Base-by-base conservation (phyloP, 2,329 filamentous ascomycete species). In the Stachybotrys elegans region DNA sequence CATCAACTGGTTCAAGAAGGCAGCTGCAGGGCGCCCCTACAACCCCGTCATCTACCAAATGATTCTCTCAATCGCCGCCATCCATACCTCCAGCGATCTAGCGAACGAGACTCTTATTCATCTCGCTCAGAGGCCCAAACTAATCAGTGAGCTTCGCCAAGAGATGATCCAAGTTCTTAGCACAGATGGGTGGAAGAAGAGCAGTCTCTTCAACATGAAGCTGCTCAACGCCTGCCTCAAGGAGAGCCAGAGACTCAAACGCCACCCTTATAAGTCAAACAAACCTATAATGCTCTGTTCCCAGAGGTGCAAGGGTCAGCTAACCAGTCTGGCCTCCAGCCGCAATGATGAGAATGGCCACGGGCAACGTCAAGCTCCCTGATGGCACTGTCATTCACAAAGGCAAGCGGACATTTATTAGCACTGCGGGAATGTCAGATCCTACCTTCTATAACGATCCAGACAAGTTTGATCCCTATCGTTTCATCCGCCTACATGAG, bases 1-100 rank as follows among this genome's bases (percentile, higher is more conserved):
- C 51, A 59, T 79, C 38, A 75, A 70, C n/a, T 81, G 76, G 77
- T 66, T 69, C 45, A 75, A 79, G 47, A 62, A 67, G 16, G n/a
- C 68, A 40, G 73, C 74, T 19, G 38, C 21, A 1, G 34, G 46
- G 7, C 7, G 29, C 1, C 31, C 23, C 7, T 44, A 47, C 12
- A 51, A 55, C 35, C 37, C 43, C 6, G 49, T 43, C 17, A 20
- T 44, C 11, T 23, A 35, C 11, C 54, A 57, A 47, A 36, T 57
- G 12, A 19, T 17, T 6, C 57, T 61, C 25, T 62, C 66, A 4
- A 69, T 76, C 41, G 75, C 73, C 2, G 71, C 73, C 13, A 76
- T 78, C 32, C 75, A 79, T 57, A 79, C 75, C 2, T 76, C 76
- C 0, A 66, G 67, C n/a, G 53, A 57, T 35, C 42, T 55, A 20